phyloP scores from a whole-genome alignment of 768 basidiomycete genomes.

The Suillus subluteus region DNA sequence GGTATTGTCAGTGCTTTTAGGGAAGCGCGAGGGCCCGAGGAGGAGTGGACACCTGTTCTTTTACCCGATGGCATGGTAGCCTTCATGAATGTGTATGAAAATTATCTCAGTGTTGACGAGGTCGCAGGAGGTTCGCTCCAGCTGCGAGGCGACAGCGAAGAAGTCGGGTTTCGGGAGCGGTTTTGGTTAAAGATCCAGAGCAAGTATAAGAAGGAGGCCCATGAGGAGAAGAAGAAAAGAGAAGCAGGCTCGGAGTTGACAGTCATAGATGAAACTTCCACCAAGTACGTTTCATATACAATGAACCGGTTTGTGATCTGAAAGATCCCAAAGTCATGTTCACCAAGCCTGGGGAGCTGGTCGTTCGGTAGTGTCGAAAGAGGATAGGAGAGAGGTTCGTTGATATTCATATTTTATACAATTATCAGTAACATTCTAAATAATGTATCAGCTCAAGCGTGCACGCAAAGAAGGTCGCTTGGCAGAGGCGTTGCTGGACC shows the following conservation, averaged over 20 bases:
- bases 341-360: slow-evolving; percentile 89
- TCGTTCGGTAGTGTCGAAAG: slow-evolving; percentile 64
- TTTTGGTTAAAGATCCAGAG: slow-evolving; percentile 91
- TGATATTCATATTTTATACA: slow-evolving; percentile 2
- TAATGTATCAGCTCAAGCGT: slow-evolving; percentile 62
- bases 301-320: slow-evolving; percentile 2
- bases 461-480: slow-evolving; percentile 81
- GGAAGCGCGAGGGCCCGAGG: slow-evolving; percentile 90
- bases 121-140: slow-evolving; percentile 81
- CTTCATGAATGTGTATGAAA: slow-evolving; percentile 88
- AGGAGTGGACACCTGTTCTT: slow-evolving; percentile 90
- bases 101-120: slow-evolving; percentile 84
- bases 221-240: slow-evolving; percentile 74
- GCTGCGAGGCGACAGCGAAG: slow-evolving; percentile 83
- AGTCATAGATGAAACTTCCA: slow-evolving; percentile 69
- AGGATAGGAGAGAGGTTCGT: slow-evolving; percentile 75
- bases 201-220: slow-evolving; percentile 85
- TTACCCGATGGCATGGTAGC: slow-evolving; percentile 85
- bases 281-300: slow-evolving; percentile 61
- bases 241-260: slow-evolving; percentile 54
- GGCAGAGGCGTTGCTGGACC: slow-evolving; percentile 78
- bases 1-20: slow-evolving; percentile 83
- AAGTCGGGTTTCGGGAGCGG: slow-evolving; percentile 82
- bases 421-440: slow-evolving; percentile 12
- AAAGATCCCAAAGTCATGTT: slow-evolving; percentile 49